phyloP scores from a whole-genome alignment of 768 basidiomycete genomes.

The Tulasnella sp. region DNA sequence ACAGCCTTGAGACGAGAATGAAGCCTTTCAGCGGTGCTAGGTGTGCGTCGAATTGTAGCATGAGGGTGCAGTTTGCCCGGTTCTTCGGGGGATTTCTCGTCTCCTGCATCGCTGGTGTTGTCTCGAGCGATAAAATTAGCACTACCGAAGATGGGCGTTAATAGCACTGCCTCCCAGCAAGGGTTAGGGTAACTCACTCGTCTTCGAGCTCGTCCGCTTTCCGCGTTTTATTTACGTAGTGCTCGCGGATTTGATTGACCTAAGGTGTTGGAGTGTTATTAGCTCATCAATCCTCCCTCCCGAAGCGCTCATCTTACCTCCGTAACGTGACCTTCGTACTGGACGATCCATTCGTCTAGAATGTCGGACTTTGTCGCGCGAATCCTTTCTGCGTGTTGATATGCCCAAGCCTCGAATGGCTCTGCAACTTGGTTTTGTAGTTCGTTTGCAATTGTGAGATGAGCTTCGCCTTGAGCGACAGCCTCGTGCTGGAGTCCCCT shows the following conservation, averaged over 20 bases:
- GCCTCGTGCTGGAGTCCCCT: constrained; percentile 70
- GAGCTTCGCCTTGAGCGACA: constrained; percentile 56
- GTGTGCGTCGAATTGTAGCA: constrained; percentile 37
- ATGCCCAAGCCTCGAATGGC: constrained; percentile 74
- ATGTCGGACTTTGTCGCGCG: constrained; percentile 44
- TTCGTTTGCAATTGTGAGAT: constrained; percentile 61
- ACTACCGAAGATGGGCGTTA: neutral
- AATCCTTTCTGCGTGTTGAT: constrained; percentile 58
- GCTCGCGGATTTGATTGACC: constrained; percentile 56
- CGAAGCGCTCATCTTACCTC: constrained; percentile 35
- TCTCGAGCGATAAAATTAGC: neutral
- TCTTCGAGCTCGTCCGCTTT: constrained; percentile 88
- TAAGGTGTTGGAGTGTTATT: constrained; percentile 16
- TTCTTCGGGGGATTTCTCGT: constrained; percentile 47
- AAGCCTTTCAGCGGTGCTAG: constrained; percentile 81
- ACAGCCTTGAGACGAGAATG: constrained; percentile 49
- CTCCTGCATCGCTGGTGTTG: constrained; percentile 26
- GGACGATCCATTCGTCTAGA: constrained; percentile 52
- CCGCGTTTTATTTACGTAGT: constrained; percentile 66
- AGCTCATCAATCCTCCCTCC: no score
- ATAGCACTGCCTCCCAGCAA: neutral
- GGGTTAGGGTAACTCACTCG: constrained; percentile 47
- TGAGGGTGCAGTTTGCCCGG: constrained; percentile 32
- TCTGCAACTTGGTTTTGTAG: constrained; percentile 63
- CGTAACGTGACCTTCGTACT: constrained; percentile 56